phyloP scores from a whole-genome alignment of 2,329 filamentous ascomycete species.

The Xylaria sp. region DNA sequence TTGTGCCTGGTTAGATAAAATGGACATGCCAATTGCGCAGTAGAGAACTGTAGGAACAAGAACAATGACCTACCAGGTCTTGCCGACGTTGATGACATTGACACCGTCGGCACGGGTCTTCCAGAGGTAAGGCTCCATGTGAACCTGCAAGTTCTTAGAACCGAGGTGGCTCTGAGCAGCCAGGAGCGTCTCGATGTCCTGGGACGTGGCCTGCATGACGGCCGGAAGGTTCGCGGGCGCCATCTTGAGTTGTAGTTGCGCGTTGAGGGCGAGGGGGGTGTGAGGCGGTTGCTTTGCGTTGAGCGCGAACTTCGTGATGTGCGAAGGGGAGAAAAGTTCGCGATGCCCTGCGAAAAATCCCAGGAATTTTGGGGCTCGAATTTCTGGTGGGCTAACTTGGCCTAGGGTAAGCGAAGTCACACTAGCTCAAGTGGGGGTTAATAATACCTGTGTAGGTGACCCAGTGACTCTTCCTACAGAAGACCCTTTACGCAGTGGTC shows the following conservation, averaged over 20 bases:
- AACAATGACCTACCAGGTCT: slow-evolving; percentile 82
- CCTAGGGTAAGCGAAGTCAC: slow-evolving; percentile 41
- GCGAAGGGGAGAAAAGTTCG: slow-evolving; percentile 56
- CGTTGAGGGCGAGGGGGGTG: slow-evolving; percentile 42
- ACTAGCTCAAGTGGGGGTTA: slow-evolving; percentile 21
- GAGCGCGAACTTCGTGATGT: slow-evolving; percentile 49
- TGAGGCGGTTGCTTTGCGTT: slow-evolving; percentile 46
- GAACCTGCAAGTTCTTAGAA: slow-evolving; percentile 99
- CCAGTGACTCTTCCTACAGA: not conserved
- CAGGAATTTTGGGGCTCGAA: slow-evolving; percentile 40
- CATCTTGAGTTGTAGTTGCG: slow-evolving; percentile 74
- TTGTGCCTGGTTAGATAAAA: too few relatives aligned
- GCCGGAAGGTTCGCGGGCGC: slow-evolving; percentile 93
- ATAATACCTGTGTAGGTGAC: not conserved
- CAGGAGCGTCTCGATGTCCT: slow-evolving; percentile 99
- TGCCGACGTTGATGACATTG: slow-evolving; percentile 99
- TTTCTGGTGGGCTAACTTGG: slow-evolving; percentile 39
- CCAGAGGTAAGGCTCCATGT: slow-evolving; percentile 99
- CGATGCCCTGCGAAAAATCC: slow-evolving; percentile 43
- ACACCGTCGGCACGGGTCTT: slow-evolving; percentile 99
- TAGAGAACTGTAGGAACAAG: not conserved
- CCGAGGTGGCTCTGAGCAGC: slow-evolving; percentile 96
- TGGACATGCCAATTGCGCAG: not conserved
- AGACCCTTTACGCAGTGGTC: not conserved
- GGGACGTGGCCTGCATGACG: slow-evolving; percentile 94